Evolutionary conservation across 2,329 filamentous ascomycete species (phyloP).

Genomic region (Elsinoe batatas): DNA sequence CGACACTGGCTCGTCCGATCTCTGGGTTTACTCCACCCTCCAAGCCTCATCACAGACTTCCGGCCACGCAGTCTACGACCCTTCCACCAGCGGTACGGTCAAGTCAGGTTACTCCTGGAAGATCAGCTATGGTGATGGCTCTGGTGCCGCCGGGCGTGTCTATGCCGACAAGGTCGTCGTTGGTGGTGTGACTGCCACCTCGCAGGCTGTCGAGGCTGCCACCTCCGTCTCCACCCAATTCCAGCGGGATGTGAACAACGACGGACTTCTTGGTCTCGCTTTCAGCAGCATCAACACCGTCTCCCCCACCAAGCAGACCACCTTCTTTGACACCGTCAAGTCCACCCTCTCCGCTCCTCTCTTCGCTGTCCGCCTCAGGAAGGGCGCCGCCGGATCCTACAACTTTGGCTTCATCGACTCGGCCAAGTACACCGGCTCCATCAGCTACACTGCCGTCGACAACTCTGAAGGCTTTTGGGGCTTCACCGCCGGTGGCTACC

Average conservation of each 20-base stretch:
- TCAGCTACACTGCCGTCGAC: conserved; percentile 49
- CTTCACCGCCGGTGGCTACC: conserved; percentile 48
- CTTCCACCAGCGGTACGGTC: conserved; percentile 36
- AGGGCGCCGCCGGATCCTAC: conserved; percentile 42
- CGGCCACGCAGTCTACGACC: conserved; percentile 51
- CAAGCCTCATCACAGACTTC: conserved; percentile 40
- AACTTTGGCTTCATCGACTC: conserved; percentile 52
- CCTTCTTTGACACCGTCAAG: conserved; percentile 53
- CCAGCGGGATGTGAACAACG: conserved; percentile 41
- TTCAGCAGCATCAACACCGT: conserved; percentile 53
- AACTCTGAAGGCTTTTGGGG: conserved; percentile 54
- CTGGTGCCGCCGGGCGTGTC: conserved; percentile 52
- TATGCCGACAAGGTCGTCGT: conserved; percentile 56
- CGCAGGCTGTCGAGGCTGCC: conserved; percentile 58
- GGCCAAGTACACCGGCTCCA: conserved; percentile 47
- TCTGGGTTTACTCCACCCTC: conserved; percentile 59
- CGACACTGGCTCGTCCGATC: conserved; percentile 61
- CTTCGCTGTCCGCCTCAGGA: conserved; percentile 50
- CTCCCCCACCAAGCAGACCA: conserved; percentile 39
- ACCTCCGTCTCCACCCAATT: conserved; percentile 47
- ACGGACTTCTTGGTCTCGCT: conserved; percentile 51
- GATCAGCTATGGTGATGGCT: conserved; percentile 57
- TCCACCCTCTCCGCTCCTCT: conserved; percentile 41
- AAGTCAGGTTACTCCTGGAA: conserved; percentile 45
- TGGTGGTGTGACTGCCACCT: conserved; percentile 47